Evolutionary conservation across 1,284 basidiomycete species (phyloP), one percentile per base, ranked within the genome.

Genomic region (Tilletia caries): DNA sequence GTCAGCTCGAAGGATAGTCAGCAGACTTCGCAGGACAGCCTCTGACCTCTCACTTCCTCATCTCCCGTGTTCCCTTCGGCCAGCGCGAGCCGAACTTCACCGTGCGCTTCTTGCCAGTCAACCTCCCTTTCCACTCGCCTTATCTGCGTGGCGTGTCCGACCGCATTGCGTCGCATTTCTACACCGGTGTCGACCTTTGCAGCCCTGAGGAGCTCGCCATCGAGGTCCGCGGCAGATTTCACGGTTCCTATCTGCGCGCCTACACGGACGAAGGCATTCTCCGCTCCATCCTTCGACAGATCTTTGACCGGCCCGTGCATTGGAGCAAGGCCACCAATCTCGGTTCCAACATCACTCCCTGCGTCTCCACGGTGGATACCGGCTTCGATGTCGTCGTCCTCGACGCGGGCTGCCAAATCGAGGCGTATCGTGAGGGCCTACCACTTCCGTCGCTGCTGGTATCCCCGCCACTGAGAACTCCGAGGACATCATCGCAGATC

Each of bases 1-100:
- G n/a, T n/a, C n/a, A n/a, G n/a, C n/a, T n/a, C n/a, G n/a, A n/a
- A n/a, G n/a, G n/a, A n/a, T n/a, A n/a, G n/a, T n/a, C n/a, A n/a
- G n/a, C n/a, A n/a, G n/a, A n/a, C n/a, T n/a, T n/a, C n/a, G n/a
- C n/a, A n/a, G n/a, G n/a, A n/a, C n/a, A n/a, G n/a, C n/a, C n/a
- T n/a, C n/a, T n/a, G n/a, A n/a, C n/a, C n/a, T n/a, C n/a, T n/a
- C n/a, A n/a, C n/a, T n/a, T n/a, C n/a, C n/a, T n/a, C n/a, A n/a
- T n/a, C n/a, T n/a, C n/a, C n/a, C 96, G 95, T 76, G 87, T 89
- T 8, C 92, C 93, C 29, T 95, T 91, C 86, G 94, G 92, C 44
- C 94, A 98, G 86, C 89, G 96, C 80, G 95, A 96, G 85, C 91
- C 92, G 12, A 91, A 93, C 18, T 98, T 98, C 85, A 92, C 89